Base-by-base conservation (phyloP, 257 asterid genomes). In the Solanum sejunctum region DNA sequence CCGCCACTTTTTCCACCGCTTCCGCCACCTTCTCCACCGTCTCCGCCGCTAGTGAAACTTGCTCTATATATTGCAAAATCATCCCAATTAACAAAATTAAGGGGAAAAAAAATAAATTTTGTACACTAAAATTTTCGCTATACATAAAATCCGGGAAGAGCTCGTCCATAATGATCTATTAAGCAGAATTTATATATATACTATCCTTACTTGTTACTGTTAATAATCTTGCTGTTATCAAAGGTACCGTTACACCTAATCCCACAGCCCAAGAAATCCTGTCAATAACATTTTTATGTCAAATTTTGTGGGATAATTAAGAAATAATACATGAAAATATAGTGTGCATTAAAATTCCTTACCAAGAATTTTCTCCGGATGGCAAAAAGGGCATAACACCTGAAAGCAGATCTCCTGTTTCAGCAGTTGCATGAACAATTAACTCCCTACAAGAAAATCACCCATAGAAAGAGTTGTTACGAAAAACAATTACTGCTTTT, bases 1-100 rank as follows among this genome's bases (percentile, higher is more conserved):
- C 93, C 66, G 97, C 97, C 85, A 89, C 88, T 47, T 88, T 88
- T 60, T 91, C 98, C 4, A 94, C 90, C 4, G 85, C 92, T 9
- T 91, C 94, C 39, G 89, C 92, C 77, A 91, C 88, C 21, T 90
- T 89, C 85, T 94, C 97, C 63, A 91, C 81, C 16, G 89, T 89
- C 87, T 91, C 94, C 82, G 92, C 93, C 72, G 87, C 82, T 0
- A 83, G n/a, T 15, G 92, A 97, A 61, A 92, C 94, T 45, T 91
- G 92, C 45, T 88, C 96, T 94, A 69, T 36, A 36, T 36, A 4
- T 82, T n/a, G 6, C 63, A 16, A 51, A 7, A n/a, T 10, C 12
- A 85, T 58, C 26, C 26, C 32, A 57, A 20, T 17, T 11, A 7
- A 36, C 12, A 26, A 47, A 10, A 67, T 23, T 17, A 28, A 7